These are phyloP conservation scores for Pyricularia sp. DNA, from an alignment of 2,329 filamentous ascomycete species.

Conservation along the genomic window DNA sequence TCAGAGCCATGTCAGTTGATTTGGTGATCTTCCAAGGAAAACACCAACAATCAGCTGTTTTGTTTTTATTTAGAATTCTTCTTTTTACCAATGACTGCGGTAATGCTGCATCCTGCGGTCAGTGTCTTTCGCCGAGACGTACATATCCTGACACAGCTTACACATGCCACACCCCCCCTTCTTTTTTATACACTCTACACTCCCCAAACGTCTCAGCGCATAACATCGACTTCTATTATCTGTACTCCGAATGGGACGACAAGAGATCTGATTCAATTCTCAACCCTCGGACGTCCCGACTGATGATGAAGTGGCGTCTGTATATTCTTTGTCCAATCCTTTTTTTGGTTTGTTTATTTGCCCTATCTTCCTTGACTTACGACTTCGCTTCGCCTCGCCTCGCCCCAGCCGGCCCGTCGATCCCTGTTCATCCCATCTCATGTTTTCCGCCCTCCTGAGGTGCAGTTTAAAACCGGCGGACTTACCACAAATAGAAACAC, in stretches of 20 bases:
- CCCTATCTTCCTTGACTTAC: background rate
- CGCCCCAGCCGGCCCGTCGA: background rate
- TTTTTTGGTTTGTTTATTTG: background rate
- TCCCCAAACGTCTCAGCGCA: background rate
- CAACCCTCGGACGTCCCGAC: background rate
- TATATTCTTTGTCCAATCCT: background rate
- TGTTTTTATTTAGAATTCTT: background rate
- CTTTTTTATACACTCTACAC: background rate
- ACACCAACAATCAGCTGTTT: background rate
- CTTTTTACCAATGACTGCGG: too few relatives aligned
- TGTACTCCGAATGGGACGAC: background rate
- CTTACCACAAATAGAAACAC: background rate
- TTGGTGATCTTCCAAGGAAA: background rate
- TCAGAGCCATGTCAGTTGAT: background rate
- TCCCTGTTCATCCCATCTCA: background rate
- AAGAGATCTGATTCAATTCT: background rate
- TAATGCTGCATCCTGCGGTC: background rate
- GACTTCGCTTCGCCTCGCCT: background rate
- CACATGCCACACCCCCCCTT: background rate
- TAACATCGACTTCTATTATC: background rate
- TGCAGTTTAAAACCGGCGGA: background rate
- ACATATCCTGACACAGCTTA: slow-evolving; percentile 9
- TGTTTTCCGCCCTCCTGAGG: background rate
- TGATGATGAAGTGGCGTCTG: background rate
- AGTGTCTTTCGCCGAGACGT: slow-evolving; percentile 6